A percentile compares a stretch with the other conserved stretches of the same genome.
These are phyloP conservation scores for Solanum infundibuliforme DNA, from an alignment of 257 asterid genomes.

Conservation along the genomic window DNA sequence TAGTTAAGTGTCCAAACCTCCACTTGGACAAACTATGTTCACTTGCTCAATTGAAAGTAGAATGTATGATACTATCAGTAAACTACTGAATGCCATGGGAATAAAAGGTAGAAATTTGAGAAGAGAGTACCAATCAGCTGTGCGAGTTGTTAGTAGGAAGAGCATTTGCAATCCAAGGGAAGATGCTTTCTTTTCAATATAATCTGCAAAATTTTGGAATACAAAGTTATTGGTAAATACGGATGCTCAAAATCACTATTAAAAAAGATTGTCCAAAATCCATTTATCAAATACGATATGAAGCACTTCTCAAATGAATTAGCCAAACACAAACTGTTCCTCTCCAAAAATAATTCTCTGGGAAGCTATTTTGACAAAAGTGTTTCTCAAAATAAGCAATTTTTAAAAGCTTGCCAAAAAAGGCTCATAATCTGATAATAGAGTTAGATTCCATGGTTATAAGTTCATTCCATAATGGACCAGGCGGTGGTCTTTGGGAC, in stretches of 20 bases:
- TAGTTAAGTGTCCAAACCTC: background rate
- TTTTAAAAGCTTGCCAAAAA: background rate
- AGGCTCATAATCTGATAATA: background rate
- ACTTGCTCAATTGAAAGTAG: background rate
- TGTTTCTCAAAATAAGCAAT: background rate
- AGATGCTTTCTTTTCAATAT: constrained; percentile 85
- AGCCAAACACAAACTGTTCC: background rate
- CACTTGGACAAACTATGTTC: background rate
- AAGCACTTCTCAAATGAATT: background rate
- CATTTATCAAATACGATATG: background rate
- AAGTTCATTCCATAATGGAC: background rate
- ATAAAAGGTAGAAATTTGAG: background rate
- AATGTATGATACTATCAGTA: background rate
- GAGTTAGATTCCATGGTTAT: background rate
- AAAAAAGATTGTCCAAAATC: background rate
- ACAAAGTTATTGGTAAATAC: background rate
- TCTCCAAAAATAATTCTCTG: background rate
- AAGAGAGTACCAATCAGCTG: constrained; percentile 80
- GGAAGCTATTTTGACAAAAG: background rate
- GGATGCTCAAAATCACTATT: background rate
- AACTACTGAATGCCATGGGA: background rate
- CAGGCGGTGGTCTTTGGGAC: background rate
- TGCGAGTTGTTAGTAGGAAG: constrained; percentile 86
- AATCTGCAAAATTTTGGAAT: constrained; percentile 41
- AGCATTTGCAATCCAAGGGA: constrained; percentile 67